Conservation (phyloP, 805 yeast genomes). For the Zygotorulaspora sp. region DNA sequence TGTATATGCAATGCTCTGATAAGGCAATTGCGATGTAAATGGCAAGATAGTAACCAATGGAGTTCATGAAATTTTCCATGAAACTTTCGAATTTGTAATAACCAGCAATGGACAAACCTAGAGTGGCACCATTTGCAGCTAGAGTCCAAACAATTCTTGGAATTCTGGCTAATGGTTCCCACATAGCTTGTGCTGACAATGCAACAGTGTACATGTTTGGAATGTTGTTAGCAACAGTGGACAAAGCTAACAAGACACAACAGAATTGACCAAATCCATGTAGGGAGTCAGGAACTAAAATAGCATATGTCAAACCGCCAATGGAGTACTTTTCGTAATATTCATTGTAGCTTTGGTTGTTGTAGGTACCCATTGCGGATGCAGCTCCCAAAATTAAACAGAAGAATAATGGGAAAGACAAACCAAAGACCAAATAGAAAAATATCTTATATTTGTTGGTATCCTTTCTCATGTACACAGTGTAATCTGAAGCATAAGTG, state of each 20-base stretch:
- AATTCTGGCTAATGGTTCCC: conserved; percentile 63
- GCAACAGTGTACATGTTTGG: conserved; percentile 92
- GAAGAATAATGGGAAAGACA: conserved; percentile 63
- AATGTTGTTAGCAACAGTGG: conserved; percentile 84
- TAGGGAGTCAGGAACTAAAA: conserved; percentile 72
- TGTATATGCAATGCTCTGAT: conserved; percentile 79
- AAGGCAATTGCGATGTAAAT: conserved; percentile 70
- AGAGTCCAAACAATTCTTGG: conserved; percentile 84
- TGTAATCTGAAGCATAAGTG: conserved; percentile 89
- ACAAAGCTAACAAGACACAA: conserved; percentile 74
- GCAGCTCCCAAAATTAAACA: conserved; percentile 83
- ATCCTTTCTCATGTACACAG: conserved; percentile 73
- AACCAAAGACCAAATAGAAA: conserved; percentile 56
- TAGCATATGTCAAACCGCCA: conserved; percentile 79
- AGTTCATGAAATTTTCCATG: conserved; percentile 81
- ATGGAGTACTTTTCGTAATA: conserved; percentile 51
- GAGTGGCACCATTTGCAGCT: conserved; percentile 64
- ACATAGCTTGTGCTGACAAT: conserved; percentile 76
- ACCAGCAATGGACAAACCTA: conserved; percentile 87
- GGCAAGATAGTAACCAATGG: conserved; percentile 88
- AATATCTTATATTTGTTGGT: conserved; percentile 58
- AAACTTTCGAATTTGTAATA: conserved; percentile 69
- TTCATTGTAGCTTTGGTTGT: conserved; percentile 42
- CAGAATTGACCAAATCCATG: conserved; percentile 89
- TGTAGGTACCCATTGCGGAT: conserved; percentile 62